Evolutionary conservation across 169 alveolate genomes (phyloP).

Genomic region (Cryptosporidium muris): DNA sequence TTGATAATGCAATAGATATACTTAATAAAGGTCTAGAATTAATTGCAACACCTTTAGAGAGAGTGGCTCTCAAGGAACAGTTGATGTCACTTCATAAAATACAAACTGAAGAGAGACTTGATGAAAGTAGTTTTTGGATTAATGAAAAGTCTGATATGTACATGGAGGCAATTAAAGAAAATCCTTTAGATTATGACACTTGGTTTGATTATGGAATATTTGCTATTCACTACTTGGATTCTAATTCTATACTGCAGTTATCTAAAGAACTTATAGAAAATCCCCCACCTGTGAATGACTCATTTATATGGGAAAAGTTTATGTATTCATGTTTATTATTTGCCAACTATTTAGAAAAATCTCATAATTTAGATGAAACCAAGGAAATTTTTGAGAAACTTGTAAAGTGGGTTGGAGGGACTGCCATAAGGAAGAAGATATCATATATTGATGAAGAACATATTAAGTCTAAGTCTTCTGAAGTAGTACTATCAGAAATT

Average conservation of each 20-base stretch:
- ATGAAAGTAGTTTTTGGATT: conserved; percentile 49
- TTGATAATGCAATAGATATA: conserved; percentile 41
- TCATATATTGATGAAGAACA: too few relatives aligned
- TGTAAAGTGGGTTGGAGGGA: neutral
- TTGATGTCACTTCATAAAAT: conserved; percentile 25
- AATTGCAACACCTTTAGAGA: neutral
- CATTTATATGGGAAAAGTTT: conserved; percentile 37
- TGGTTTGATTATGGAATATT: conserved; percentile 49
- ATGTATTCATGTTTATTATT: conserved; percentile 28
- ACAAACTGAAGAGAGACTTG: conserved; percentile 27
- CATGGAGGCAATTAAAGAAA: neutral
- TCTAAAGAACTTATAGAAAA: conserved; percentile 8
- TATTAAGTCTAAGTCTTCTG: neutral
- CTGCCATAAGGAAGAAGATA: neutral
- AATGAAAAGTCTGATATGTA: conserved; percentile 17
- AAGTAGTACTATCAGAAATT: conserved; percentile 1
- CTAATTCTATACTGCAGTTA: conserved; percentile 4
- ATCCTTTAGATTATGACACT: conserved; percentile 25
- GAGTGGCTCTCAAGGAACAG: conserved; percentile 14
- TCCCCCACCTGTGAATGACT: neutral
- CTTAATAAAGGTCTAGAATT: conserved; percentile 24
- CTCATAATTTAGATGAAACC: too few relatives aligned
- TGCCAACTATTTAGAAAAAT: conserved; percentile 1
- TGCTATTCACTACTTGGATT: conserved; percentile 35
- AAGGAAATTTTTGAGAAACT: conserved; percentile 11